Evolutionary conservation across 441 rosid genomes (phyloP).

Genomic region (Flueggea neowawraea): DNA sequence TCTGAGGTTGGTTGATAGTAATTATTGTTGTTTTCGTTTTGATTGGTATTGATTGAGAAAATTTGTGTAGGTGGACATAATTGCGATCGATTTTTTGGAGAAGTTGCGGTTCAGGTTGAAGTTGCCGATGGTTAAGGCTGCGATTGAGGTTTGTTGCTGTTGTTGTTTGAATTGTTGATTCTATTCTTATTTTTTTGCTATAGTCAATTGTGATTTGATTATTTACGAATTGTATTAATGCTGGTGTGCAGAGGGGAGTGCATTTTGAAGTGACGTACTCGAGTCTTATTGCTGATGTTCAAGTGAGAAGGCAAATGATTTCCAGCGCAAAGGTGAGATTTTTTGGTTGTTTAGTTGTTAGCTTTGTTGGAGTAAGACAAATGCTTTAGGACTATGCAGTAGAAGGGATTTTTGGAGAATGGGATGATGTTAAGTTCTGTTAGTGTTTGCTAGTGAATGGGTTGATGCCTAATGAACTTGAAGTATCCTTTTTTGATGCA

Average conservation of each 20-base stretch:
- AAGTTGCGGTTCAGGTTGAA: constrained; percentile 68
- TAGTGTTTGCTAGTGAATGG: too few species aligned
- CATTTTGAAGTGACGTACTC: constrained; percentile 77
- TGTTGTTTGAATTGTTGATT: too few species aligned
- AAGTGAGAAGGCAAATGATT: constrained; percentile 71
- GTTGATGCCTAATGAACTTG: too few species aligned
- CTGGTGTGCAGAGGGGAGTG: constrained; percentile 61
- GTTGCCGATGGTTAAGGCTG: constrained; percentile 61
- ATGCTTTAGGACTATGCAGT: too few species aligned
- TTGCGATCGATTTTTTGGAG: constrained; percentile 65
- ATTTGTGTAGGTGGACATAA: constrained; percentile 58
- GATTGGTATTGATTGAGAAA: too few species aligned
- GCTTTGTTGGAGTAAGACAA: neutral
- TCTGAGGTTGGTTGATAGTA: constrained; percentile 44
- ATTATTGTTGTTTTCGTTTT: neutral
- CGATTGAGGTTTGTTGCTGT: constrained; percentile 50
- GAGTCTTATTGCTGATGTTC: constrained; percentile 60
- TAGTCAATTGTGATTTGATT: neutral
- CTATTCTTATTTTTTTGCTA: neutral
- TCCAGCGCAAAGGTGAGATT: constrained; percentile 64
- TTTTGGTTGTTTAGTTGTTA: neutral
- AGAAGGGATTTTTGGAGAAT: too few species aligned
- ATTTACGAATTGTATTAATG: neutral
- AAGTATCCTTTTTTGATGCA: too few species aligned
- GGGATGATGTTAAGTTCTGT: too few species aligned